phyloP scores from a whole-genome alignment of 1,139 yeast genomes.

The Barnettozyma hawaiiensis region DNA sequence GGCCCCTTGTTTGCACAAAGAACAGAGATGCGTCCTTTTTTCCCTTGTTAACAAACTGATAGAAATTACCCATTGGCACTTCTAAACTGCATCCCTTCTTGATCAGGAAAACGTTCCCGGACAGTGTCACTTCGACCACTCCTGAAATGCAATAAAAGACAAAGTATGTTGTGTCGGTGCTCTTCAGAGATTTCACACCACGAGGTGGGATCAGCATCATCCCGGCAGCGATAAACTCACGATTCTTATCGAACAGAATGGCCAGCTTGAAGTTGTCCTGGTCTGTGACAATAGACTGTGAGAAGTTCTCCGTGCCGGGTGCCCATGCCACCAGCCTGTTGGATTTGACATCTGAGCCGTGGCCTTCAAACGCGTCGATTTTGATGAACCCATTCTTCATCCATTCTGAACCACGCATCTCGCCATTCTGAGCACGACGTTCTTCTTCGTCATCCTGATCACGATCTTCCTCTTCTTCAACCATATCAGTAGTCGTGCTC shows the following conservation, averaged over 20 bases:
- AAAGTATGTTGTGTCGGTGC: slow-evolving; percentile 63
- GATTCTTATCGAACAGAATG: slow-evolving; percentile 60
- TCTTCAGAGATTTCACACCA: slow-evolving; percentile 57
- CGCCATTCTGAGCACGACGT: slow-evolving; percentile 27
- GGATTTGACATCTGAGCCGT: slow-evolving; percentile 40
- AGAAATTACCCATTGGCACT: slow-evolving; percentile 71
- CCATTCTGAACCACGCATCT: slow-evolving; percentile 53
- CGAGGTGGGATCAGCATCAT: slow-evolving; percentile 61
- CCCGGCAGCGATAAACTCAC: slow-evolving; percentile 71
- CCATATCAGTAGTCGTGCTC: too few species aligned
- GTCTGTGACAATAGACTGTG: slow-evolving; percentile 37
- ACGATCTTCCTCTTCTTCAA: slow-evolving; percentile 26
- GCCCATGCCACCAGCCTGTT: slow-evolving; percentile 63
- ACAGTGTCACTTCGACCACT: slow-evolving; percentile 58
- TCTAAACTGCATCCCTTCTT: slow-evolving; percentile 75
- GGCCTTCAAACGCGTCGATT: slow-evolving; percentile 49
- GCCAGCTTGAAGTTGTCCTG: slow-evolving; percentile 60
- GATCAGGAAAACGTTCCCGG: slow-evolving; percentile 54
- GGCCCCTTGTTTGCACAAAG: slow-evolving; percentile 63
- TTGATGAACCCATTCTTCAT: slow-evolving; percentile 40
- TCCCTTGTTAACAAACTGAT: slow-evolving; percentile 59
- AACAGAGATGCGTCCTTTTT: slow-evolving; percentile 55
- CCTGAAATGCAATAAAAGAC: slow-evolving; percentile 76
- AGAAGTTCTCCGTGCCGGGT: slow-evolving; percentile 50
- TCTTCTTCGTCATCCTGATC: slow-evolving; percentile 25